A percentile compares a stretch with the other conserved stretches of the same genome.
Evolutionary conservation across 2,329 filamentous ascomycete genomes (phyloP).

Genomic region (Grosmannia clavigera): DNA sequence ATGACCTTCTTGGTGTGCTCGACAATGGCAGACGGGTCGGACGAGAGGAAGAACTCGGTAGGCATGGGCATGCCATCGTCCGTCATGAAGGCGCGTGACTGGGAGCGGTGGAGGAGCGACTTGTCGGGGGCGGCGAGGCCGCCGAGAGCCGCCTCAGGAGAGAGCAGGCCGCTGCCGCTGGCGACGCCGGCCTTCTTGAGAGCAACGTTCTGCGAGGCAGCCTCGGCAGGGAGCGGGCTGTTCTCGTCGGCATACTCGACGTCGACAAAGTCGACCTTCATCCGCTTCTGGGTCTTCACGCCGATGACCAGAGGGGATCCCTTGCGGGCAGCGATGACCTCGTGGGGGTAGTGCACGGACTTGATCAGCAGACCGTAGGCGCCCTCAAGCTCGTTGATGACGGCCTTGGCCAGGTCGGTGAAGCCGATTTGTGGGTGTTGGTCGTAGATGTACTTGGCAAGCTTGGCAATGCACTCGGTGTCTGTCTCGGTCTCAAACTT

Average conservation of each 20-base stretch:
- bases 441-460: slow-evolving; percentile 96
- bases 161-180: slow-evolving; percentile 52
- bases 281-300: slow-evolving; percentile 93
- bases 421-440: slow-evolving; percentile 90
- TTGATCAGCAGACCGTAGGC: slow-evolving; percentile 96
- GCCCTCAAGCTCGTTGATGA: slow-evolving; percentile 96
- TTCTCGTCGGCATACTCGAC: slow-evolving; percentile 91
- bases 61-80: slow-evolving; percentile 97
- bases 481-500: slow-evolving; percentile 98
- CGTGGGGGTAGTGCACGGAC: slow-evolving; percentile 95
- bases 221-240: slow-evolving; percentile 75
- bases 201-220: slow-evolving; percentile 89
- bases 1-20: slow-evolving; percentile 99
- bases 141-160: slow-evolving; percentile 28
- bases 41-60: slow-evolving; percentile 98
- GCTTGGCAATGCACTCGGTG: slow-evolving; percentile 97
- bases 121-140: slow-evolving; percentile 84
- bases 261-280: slow-evolving; percentile 99
- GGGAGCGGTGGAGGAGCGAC: slow-evolving; percentile 92
- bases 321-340: slow-evolving; percentile 96
- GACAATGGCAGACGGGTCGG: slow-evolving; percentile 93
- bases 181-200: slow-evolving; percentile 87
- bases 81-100: slow-evolving; percentile 97
- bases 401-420: slow-evolving; percentile 89
- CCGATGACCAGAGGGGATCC: slow-evolving; percentile 95